phyloP scores from a whole-genome alignment of 306 rosid species.

The Cicer yamashitae region DNA sequence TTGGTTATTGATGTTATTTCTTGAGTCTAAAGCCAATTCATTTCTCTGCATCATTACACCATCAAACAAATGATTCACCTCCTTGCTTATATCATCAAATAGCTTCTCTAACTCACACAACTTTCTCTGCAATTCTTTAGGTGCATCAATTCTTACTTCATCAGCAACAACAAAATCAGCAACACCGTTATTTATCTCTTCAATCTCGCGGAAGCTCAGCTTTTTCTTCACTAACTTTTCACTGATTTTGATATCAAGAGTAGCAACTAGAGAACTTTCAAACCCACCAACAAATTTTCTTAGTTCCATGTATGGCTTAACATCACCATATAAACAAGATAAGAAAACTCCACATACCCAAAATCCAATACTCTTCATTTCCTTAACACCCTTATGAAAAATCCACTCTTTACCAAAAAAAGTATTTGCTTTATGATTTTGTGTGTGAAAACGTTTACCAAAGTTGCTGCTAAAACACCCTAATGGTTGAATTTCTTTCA shows the following conservation, averaged over 20 bases:
- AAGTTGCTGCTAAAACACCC: constrained; percentile 36
- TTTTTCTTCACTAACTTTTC: constrained; percentile 40
- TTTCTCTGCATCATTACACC: constrained; percentile 66
- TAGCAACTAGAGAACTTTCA: constrained; percentile 42
- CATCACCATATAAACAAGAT: constrained; percentile 56
- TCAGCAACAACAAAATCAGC: constrained; percentile 46
- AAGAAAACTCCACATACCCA: constrained; percentile 68
- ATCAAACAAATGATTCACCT: constrained; percentile 67
- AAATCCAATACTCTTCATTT: constrained; percentile 56
- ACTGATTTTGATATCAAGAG: constrained; percentile 47
- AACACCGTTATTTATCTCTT: constrained; percentile 58
- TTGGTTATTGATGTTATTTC: constrained; percentile 30
- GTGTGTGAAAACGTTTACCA: constrained; percentile 19
- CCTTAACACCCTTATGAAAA: constrained; percentile 57
- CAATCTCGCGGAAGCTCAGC: constrained; percentile 52
- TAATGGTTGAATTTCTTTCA: constrained; percentile 49
- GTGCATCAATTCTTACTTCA: constrained; percentile 42
- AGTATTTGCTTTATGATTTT: constrained; percentile 18
- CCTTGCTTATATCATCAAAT: constrained; percentile 55
- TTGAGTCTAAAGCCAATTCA: constrained; percentile 50
- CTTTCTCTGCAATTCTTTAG: constrained; percentile 51
- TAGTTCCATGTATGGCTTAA: constrained; percentile 52
- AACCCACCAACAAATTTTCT: constrained; percentile 51
- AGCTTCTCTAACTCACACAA: constrained; percentile 56
- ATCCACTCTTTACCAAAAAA: constrained; percentile 41